These are phyloP conservation scores for Cubamyces sp. DNA, from an alignment of 768 basidiomycete species.

Conservation along the genomic window DNA sequence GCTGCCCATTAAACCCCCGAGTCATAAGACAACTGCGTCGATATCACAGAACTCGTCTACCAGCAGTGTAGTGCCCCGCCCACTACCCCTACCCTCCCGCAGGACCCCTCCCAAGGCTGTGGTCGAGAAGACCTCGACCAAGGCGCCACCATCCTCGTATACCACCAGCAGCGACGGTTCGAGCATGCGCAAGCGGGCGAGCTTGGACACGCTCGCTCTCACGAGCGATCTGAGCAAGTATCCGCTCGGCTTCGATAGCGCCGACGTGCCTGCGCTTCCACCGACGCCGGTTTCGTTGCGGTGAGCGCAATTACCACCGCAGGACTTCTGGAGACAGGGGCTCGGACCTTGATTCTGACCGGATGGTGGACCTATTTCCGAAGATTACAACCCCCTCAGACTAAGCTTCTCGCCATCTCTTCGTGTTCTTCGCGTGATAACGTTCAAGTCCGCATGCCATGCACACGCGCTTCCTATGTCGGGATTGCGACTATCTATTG, in stretches of 20 bases:
- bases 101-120: too few species aligned
- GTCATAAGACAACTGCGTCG: constrained; percentile 64
- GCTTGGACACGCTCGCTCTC: constrained; percentile 82
- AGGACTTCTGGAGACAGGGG: constrained; percentile 17
- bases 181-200: constrained; percentile 68
- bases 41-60: constrained; percentile 76
- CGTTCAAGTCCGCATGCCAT: too few species aligned
- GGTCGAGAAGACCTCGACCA: too few species aligned
- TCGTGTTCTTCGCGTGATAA: too few species aligned
- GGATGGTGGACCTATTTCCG: constrained; percentile 22
- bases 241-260: constrained; percentile 70
- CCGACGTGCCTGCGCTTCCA: constrained; percentile 22
- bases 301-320: not conserved
- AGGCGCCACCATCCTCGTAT: constrained; percentile 36
- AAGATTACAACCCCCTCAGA: constrained; percentile 10
- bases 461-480: too few species aligned
- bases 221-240: constrained; percentile 83
- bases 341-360: constrained; percentile 18
- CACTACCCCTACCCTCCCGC: not conserved
- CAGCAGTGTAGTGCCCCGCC: constrained; percentile 56
- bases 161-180: constrained; percentile 33
- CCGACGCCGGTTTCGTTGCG: constrained; percentile 11
- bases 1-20: constrained; percentile 46
- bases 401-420: not conserved
- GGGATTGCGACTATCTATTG: too few species aligned